Percentiles rank a stretch among this genome's conserved stretches.
phyloP scores from a whole-genome alignment of 495 filamentous ascomycete species.

The Aspergillus sparsus region DNA sequence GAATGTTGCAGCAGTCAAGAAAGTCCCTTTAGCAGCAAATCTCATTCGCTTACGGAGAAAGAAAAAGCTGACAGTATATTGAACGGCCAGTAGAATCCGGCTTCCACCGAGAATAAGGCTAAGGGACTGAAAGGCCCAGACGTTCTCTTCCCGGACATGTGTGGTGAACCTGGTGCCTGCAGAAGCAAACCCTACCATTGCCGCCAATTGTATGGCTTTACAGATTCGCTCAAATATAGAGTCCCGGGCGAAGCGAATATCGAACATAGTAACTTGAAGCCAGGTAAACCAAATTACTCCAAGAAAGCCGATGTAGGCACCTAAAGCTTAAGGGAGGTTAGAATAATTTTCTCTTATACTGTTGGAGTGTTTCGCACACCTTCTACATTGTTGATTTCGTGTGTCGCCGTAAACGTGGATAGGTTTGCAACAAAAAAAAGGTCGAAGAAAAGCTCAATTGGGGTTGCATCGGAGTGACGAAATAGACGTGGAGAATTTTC shows the following conservation, averaged over 20 bases:
- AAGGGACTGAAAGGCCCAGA: slow-evolving; percentile 48
- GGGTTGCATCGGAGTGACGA: slow-evolving; percentile 49
- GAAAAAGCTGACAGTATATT: slow-evolving; percentile 54
- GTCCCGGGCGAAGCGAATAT: slow-evolving; percentile 68
- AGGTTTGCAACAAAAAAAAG: slow-evolving; percentile 70
- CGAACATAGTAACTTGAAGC: slow-evolving; percentile 67
- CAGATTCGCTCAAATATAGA: slow-evolving; percentile 64
- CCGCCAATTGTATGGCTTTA: slow-evolving; percentile 62
- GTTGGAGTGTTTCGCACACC: slow-evolving; percentile 25
- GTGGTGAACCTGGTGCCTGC: slow-evolving; percentile 58
- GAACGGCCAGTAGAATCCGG: slow-evolving; percentile 56
- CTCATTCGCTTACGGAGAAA: slow-evolving; percentile 46
- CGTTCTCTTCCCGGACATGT: slow-evolving; percentile 44
- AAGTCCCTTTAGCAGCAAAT: slow-evolving; percentile 31
- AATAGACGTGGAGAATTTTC: slow-evolving; percentile 31
- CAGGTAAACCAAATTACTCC: slow-evolving; percentile 72
- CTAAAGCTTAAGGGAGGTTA: slow-evolving; percentile 34
- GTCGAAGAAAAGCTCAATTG: slow-evolving; percentile 67
- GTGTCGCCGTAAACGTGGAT: slow-evolving; percentile 60
- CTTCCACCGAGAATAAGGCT: slow-evolving; percentile 61
- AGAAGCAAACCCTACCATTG: slow-evolving; percentile 65
- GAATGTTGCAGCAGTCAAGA: slow-evolving; percentile 45
- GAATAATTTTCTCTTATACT: not conserved
- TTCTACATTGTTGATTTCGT: slow-evolving; percentile 52
- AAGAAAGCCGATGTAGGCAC: slow-evolving; percentile 63